These are phyloP conservation scores for Diaporthe eres DNA, from an alignment of 2,329 filamentous ascomycete species.

Conservation along the genomic window DNA sequence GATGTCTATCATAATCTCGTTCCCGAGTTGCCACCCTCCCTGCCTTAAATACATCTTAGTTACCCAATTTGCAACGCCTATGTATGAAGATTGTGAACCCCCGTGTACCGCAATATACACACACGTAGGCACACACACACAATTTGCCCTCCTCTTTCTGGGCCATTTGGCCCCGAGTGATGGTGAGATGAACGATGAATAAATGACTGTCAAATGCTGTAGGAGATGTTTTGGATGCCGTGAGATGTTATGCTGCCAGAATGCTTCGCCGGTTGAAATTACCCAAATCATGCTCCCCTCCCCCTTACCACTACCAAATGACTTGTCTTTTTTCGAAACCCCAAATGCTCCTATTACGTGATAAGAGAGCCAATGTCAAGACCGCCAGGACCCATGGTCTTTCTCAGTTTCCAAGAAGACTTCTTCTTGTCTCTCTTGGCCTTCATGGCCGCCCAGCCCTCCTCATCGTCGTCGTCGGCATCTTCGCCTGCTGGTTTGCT, in stretches of 20 bases:
- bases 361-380: slow-evolving; percentile 56
- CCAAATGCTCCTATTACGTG: slow-evolving; percentile 31
- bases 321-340: background rate
- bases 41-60: slow-evolving; percentile 35
- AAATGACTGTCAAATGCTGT: slow-evolving; percentile 39
- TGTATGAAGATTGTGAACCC: slow-evolving; percentile 16
- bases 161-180: background rate
- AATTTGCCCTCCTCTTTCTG: slow-evolving; percentile 37
- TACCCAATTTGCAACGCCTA: slow-evolving; percentile 36
- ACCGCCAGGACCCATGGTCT: slow-evolving; percentile 57
- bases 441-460: slow-evolving; percentile 80
- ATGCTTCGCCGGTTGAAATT: slow-evolving; percentile 32
- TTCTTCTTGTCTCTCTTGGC: slow-evolving; percentile 78
- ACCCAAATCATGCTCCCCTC: slow-evolving; percentile 17
- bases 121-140: slow-evolving; percentile 32
- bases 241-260: slow-evolving; percentile 24
- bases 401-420: slow-evolving; percentile 75
- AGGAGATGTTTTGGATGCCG: slow-evolving; percentile 39
- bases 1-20: slow-evolving; percentile 42
- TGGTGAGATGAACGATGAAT: slow-evolving; percentile 26
- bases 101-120: slow-evolving; percentile 12
- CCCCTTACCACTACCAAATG: background rate
- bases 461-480: slow-evolving; percentile 74
- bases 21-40: slow-evolving; percentile 29
- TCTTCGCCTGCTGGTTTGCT: slow-evolving; percentile 56